Conservation (phyloP, 202 grass and related monocot species). For the Panicum hallii region DNA sequence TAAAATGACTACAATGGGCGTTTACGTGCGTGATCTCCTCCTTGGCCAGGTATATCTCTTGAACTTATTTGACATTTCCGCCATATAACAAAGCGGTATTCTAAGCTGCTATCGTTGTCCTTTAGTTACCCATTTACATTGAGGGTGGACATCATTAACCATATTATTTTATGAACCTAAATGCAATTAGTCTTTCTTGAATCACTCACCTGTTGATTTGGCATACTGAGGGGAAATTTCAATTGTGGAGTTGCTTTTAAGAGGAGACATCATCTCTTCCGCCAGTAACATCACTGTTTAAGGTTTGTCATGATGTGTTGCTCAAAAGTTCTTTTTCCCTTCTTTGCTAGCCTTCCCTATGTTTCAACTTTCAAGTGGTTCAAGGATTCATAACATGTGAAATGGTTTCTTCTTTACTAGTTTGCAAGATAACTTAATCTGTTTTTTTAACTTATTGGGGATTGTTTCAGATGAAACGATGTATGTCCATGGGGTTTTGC, state of each 20-base stretch:
- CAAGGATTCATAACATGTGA: slow-evolving; percentile 36
- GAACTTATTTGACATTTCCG: slow-evolving; percentile 17
- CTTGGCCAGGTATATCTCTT: slow-evolving; percentile 87
- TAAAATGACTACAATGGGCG: slow-evolving; percentile 90
- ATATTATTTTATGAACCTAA: slow-evolving; percentile 61
- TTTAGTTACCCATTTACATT: slow-evolving; percentile 39
- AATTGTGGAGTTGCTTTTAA: slow-evolving; percentile 79
- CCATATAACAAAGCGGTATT: slow-evolving; percentile 19
- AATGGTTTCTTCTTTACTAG: neutral
- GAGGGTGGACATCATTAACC: slow-evolving; percentile 37
- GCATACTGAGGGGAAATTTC: slow-evolving; percentile 60
- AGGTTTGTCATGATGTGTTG: slow-evolving; percentile 77
- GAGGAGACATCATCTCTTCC: slow-evolving; percentile 70
- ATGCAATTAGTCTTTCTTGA: slow-evolving; percentile 56
- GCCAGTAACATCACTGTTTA: slow-evolving; percentile 64
- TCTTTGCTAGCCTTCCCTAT: slow-evolving; percentile 33
- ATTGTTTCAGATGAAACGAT: neutral
- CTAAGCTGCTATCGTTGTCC: slow-evolving; percentile 25
- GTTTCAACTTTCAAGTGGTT: slow-evolving; percentile 44
- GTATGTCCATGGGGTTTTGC: neutral
- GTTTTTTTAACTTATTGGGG: neutral
- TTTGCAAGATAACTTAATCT: slow-evolving; percentile 12
- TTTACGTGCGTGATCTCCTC: slow-evolving; percentile 95
- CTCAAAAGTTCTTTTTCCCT: slow-evolving; percentile 48
- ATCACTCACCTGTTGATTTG: slow-evolving; percentile 66